Percentiles rank a stretch among this genome's conserved stretches.
Evolutionary conservation across 2,329 filamentous ascomycete genomes (phyloP).

Genomic region (Phialophora verrucosa): DNA sequence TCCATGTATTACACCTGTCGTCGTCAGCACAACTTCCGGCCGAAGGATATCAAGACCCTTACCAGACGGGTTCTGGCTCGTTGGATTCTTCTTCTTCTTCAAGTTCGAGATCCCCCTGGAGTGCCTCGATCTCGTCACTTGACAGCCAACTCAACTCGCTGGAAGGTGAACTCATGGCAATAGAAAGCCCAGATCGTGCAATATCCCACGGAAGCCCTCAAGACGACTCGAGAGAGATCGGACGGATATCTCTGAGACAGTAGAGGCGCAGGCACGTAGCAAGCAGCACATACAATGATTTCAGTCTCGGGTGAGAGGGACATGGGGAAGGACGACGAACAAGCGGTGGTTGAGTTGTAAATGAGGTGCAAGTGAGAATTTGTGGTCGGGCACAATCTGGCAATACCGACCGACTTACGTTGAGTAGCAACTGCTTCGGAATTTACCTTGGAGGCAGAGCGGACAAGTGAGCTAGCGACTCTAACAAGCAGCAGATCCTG

Average conservation of each 20-base stretch:
- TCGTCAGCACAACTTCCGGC: conserved; percentile 6
- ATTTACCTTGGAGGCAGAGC: not conserved
- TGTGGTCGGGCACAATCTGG: not conserved
- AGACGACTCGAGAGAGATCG: not conserved
- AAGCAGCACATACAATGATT: not conserved
- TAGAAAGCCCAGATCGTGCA: not conserved
- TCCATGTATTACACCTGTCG: conserved; percentile 21
- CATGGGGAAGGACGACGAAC: not conserved
- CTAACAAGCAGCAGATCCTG: not conserved
- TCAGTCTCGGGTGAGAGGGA: not conserved
- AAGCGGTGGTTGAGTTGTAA: not conserved
- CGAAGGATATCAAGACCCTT: not conserved
- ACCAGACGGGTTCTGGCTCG: conserved; percentile 7
- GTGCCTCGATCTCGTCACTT: conserved; percentile 2
- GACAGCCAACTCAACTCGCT: conserved; percentile 14
- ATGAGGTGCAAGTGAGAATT: not conserved
- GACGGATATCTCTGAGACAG: not conserved
- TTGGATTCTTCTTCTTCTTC: not conserved
- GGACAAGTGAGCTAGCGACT: not conserved
- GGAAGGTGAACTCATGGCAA: conserved; percentile 8
- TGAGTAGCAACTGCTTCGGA: not conserved
- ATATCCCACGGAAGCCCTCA: not conserved
- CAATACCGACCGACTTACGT: not conserved
- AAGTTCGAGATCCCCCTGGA: not conserved
- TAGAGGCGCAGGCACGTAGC: not conserved